A percentile compares a stretch with the other conserved stretches of the same genome.
Conservation (phyloP, 345 rosid genomes). For the Cardiospermum halicacabum region DNA sequence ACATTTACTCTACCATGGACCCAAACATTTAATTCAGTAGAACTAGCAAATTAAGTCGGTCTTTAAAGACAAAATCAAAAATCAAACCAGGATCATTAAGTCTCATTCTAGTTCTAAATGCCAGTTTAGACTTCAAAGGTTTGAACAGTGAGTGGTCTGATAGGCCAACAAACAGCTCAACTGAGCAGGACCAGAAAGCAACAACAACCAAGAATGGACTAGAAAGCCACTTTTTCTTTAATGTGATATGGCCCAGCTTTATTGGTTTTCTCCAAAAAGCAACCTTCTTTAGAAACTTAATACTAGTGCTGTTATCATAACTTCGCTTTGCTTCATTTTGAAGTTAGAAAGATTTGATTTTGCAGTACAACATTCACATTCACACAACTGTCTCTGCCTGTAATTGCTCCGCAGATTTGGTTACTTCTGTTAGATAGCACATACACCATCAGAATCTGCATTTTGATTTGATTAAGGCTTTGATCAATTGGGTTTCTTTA, state of each 20-base stretch:
- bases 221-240: slow-evolving; percentile 18
- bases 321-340: slow-evolving; percentile 10
- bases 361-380: not conserved
- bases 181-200: slow-evolving; percentile 4
- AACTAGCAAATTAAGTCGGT: too few relatives aligned
- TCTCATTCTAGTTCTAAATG: too few relatives aligned
- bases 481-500: not conserved
- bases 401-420: not conserved
- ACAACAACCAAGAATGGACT: slow-evolving; percentile 32
- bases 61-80: too few relatives aligned
- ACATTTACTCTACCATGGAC: too few relatives aligned
- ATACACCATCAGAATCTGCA: too few relatives aligned
- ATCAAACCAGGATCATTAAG: too few relatives aligned
- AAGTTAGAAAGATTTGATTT: slow-evolving; percentile 11
- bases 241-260: slow-evolving; percentile 7
- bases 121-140: too few relatives aligned
- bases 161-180: not conserved
- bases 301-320: too few relatives aligned
- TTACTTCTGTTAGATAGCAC: not conserved
- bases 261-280: slow-evolving; percentile 6
- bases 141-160: too few relatives aligned
- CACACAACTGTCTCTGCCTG: not conserved
- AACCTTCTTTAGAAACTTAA: not conserved
- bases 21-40: too few relatives aligned
- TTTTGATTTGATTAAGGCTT: not conserved